Base-by-base conservation (phyloP, 495 filamentous ascomycete genomes). In the Aspergillus diversus region DNA sequence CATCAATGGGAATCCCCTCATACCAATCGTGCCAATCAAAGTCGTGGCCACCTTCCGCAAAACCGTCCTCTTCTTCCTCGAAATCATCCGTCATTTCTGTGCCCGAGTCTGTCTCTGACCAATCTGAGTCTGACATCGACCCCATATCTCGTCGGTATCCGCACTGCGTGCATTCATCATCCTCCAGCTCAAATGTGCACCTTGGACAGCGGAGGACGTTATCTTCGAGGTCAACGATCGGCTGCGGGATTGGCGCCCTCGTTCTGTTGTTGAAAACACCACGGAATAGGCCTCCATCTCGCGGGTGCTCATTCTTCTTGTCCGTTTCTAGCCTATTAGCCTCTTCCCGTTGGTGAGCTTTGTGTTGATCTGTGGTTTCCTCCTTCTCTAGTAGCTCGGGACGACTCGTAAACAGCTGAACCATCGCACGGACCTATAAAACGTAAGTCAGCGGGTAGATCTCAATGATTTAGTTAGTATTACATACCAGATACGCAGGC, bases 101-200 rank as follows among this genome's bases (percentile, higher is more conserved):
- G 48, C 75, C 68, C 42, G 71, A 73, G 27, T 71, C 72, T 32
- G 69, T 58, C 15, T 68, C 69, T 59, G 69, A 73, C 52, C 48
- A 70, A 53, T 75, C 74, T 32, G 56, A 48, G 27, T 64, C 71
- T 7, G 71, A 63, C 42, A 72, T 68, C 13, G 67, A 78, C 13
- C 76, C 78, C 2, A 75, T 74, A 49, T 79, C 75, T n/a, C 78
- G 74, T 12, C 71, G 75, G 31, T 81, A 79, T 39, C 81, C 83
- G 63, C 89, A 92, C 5, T 77, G 75, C 35, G 61, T 60, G 60
- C 89, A 92, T 5, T 71, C 67, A 46, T 81, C 82, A 55, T 86
- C 85, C 56, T 76, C 77, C 11, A 91, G 76, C 71, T 92, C 89
- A 86, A 86, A 90, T 32, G 73, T 65, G 63, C 89, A 92, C 9